A percentile compares a stretch with the other conserved stretches of the same genome.
Evolutionary conservation across 139 green algal genomes (phyloP).

Genomic region (Picocystis salinarum): DNA sequence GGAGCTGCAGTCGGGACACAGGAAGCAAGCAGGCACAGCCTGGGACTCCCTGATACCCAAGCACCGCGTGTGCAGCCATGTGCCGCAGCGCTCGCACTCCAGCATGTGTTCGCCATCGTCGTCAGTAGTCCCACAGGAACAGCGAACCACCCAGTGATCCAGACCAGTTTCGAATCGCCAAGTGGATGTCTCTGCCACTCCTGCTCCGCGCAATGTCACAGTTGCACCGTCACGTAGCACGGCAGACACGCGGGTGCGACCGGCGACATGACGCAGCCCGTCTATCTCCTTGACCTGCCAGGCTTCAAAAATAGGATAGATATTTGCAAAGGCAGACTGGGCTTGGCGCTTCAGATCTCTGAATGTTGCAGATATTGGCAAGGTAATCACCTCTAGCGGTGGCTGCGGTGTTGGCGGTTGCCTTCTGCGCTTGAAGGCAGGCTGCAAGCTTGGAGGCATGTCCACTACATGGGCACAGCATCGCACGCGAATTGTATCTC

Average conservation of each 20-base stretch:
- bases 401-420: constrained; percentile 2
- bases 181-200: constrained; percentile 1
- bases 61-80: constrained; percentile 80
- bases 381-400: constrained; percentile 27
- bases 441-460: background rate
- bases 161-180: constrained; percentile 30
- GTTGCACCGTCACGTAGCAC: background rate
- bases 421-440: background rate
- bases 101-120: constrained; percentile 95
- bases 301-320: constrained; percentile 48
- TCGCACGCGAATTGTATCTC: constrained; percentile 15
- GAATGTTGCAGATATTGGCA: constrained; percentile 17
- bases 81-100: constrained; percentile 63
- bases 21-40: constrained; percentile 23
- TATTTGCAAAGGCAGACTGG: constrained; percentile 20
- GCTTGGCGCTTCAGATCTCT: constrained; percentile 22
- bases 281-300: constrained; percentile 14
- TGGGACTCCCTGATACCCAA: constrained; percentile 34
- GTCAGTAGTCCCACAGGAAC: constrained; percentile 53
- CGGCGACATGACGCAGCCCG: constrained; percentile 13
- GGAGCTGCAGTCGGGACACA: constrained; percentile 21
- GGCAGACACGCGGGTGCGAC: background rate
- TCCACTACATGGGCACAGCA: constrained; percentile 1
- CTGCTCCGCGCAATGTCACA: constrained; percentile 8
- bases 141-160: constrained; percentile 75